Evolutionary conservation across 176 grass and related monocot genomes (phyloP).

Genomic region (Oryza brachyantha): DNA sequence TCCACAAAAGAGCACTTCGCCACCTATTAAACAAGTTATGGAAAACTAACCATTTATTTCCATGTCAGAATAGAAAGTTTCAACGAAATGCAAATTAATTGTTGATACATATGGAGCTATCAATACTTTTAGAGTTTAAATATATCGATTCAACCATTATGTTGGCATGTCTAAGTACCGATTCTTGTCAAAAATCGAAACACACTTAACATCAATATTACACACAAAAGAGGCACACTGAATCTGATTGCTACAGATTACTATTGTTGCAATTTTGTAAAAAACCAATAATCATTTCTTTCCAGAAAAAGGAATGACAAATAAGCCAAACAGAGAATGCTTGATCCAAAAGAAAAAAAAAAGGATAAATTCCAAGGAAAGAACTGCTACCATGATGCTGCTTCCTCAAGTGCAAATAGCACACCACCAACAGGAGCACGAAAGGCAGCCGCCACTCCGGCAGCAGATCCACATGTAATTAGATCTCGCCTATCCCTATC

Average conservation of each 20-base stretch:
- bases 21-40: constrained; percentile 53
- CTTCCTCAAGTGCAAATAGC: constrained; percentile 93
- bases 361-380: constrained; percentile 15
- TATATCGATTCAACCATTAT: background rate
- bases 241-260: background rate
- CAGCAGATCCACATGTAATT: constrained; percentile 81
- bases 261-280: background rate
- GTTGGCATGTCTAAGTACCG: background rate
- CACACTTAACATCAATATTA: background rate
- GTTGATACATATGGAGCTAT: background rate
- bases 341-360: background rate
- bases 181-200: background rate
- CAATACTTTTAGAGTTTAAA: background rate
- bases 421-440: constrained; percentile 89
- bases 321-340: background rate
- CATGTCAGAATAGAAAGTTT: background rate
- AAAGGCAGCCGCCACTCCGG: constrained; percentile 88
- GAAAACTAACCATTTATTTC: background rate
- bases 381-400: constrained; percentile 72
- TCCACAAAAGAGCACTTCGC: constrained; percentile 90
- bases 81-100: constrained; percentile 3
- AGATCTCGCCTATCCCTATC: constrained; percentile 82
- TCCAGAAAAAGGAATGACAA: background rate
- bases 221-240: background rate
- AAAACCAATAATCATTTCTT: background rate